phyloP scores from a whole-genome alignment of 305 asterid species.

The Fraxinus baroniana region DNA sequence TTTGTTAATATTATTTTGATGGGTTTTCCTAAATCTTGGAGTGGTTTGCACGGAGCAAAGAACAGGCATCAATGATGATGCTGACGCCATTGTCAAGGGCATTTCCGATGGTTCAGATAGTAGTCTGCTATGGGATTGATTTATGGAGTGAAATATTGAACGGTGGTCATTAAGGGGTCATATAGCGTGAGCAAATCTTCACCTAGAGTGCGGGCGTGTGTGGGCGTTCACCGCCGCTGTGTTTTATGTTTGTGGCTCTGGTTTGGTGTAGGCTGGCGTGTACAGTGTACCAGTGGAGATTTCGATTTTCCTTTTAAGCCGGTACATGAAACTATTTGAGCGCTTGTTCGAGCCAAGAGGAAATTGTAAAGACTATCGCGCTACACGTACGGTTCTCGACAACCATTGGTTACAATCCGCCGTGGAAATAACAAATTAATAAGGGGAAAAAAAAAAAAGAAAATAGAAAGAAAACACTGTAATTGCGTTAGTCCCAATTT shows the following conservation, averaged over 20 bases:
- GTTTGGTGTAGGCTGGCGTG: neutral
- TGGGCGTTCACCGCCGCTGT: neutral
- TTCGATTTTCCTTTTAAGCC: too few relatives aligned
- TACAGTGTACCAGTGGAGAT: neutral
- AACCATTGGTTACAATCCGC: too few relatives aligned
- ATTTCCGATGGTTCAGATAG: neutral
- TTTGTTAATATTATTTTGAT: neutral
- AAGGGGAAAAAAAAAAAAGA: too few relatives aligned
- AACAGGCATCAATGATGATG: conserved; percentile 27
- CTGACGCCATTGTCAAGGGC: conserved; percentile 30
- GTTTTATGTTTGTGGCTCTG: neutral
- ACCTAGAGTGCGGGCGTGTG: neutral
- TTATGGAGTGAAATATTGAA: neutral
- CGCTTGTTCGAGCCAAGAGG: too few relatives aligned
- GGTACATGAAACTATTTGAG: too few relatives aligned
- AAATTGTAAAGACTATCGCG: too few relatives aligned
- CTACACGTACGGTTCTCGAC: too few relatives aligned
- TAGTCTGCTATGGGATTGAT: neutral
- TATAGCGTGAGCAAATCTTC: neutral
- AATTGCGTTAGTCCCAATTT: too few relatives aligned
- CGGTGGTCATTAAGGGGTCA: neutral
- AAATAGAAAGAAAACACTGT: too few relatives aligned
- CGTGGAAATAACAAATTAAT: too few relatives aligned
- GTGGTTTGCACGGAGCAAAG: conserved; percentile 26
- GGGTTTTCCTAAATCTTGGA: conserved; percentile 21